Evolutionary conservation across 106 monocot species (phyloP).

Genomic region (Dendrobium catenatum): DNA sequence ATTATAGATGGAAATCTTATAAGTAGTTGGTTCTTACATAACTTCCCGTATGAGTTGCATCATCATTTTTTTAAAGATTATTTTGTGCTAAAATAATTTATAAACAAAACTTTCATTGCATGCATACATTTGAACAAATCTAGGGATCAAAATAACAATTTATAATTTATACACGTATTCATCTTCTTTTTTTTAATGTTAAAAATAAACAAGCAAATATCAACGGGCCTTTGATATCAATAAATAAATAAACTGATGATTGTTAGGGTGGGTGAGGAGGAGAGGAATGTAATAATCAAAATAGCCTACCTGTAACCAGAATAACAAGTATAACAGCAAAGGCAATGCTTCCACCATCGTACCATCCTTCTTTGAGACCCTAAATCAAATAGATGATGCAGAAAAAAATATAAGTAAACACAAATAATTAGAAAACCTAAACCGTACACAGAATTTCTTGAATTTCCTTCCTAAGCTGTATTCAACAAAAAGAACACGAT

Average conservation of each 20-base stretch:
- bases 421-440: neutral
- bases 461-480: neutral
- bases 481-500: neutral
- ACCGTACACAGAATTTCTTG: neutral
- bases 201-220: neutral
- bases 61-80: too few relatives aligned
- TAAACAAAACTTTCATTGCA: too few relatives aligned
- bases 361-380: conserved; percentile 92
- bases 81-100: too few relatives aligned
- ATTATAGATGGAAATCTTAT: too few relatives aligned
- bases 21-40: too few relatives aligned
- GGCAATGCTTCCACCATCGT: conserved; percentile 89
- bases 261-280: neutral
- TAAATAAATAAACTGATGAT: neutral
- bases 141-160: too few relatives aligned
- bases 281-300: neutral
- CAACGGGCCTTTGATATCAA: neutral
- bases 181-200: too few relatives aligned
- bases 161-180: too few relatives aligned
- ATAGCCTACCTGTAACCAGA: conserved; percentile 57
- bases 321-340: conserved; percentile 86
- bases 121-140: too few relatives aligned
- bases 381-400: conserved; percentile 11
- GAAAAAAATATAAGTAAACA: neutral
- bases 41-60: too few relatives aligned